Base-by-base conservation (phyloP, 805 yeast genomes). In the Myxozyma geophila region DNA sequence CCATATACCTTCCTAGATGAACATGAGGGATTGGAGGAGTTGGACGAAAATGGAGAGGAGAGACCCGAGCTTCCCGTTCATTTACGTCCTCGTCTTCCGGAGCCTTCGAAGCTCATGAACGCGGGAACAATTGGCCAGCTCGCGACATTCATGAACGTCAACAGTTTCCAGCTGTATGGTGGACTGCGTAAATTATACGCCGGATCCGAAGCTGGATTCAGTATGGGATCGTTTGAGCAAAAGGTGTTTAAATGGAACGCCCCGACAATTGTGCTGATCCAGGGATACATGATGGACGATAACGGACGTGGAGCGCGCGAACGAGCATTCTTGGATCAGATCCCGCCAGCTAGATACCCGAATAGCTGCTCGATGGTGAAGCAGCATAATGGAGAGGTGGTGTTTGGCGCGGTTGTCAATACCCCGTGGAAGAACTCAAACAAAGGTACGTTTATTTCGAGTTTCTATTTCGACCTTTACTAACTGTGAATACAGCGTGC, bases 221-320 rank as follows among this genome's bases (percentile, higher is more conserved):
- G 97, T 0, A 90, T 92, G 82, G 78, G 96, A 37, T 88, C 97
- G 0, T 82, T 93, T 62, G 97, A 92, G 75, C 83, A 87, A 60
- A 90, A 87, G 67, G 88, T 88, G 0, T 85, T 90, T 78, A 90
- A 92, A 70, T 93, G 98, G 97, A 86, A 84, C 69, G 95, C 96
- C 0, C 96, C 97, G 0, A 84, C 96, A 0, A 73, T 93, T 0
- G 68, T 92, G 8, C 64, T 92, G 0, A 78, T 93, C 0, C 82
- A 85, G 2, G 98, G 98, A 0, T 82, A 80, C 68, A 73, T 68
- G 15, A 61, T 74, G 43, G 40, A 67, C 5, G 61, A 58, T 3
- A 59, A 56, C n/a, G 71, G 74, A 7, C 57, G 55, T n/a, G 64
- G 65, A 10, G 66, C 70, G 23, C 43, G 73, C 23, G 70, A 65